phyloP scores from a whole-genome alignment of 208 protist genomes.

The Trypanosoma rangeli region DNA sequence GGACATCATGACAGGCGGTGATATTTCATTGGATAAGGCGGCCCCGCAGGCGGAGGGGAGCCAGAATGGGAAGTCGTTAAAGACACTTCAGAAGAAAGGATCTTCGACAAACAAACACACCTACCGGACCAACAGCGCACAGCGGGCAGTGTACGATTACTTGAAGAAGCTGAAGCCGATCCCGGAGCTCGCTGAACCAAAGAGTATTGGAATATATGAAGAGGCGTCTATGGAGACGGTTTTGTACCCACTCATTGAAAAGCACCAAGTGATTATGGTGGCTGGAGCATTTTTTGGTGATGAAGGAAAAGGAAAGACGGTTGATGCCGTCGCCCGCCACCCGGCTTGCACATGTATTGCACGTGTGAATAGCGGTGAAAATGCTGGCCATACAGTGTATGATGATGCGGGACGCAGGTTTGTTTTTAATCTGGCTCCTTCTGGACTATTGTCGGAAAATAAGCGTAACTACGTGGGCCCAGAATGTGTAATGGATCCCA shows the following conservation, averaged over 20 bases:
- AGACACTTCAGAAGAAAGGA: neutral
- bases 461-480: constrained; percentile 87
- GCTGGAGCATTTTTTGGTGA: constrained; percentile 92
- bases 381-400: constrained; percentile 92
- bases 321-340: constrained; percentile 85
- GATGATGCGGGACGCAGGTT: constrained; percentile 78
- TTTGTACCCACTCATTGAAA: constrained; percentile 81
- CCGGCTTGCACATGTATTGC: constrained; percentile 80
- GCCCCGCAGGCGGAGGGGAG: neutral
- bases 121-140: constrained; percentile 1
- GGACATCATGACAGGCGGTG: neutral
- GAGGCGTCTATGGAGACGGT: constrained; percentile 69
- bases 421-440: constrained; percentile 92
- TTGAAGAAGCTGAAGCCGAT: constrained; percentile 58
- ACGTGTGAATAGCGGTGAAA: constrained; percentile 92
- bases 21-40: neutral
- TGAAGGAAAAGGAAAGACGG: constrained; percentile 93
- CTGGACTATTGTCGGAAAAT: constrained; percentile 64
- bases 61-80: neutral
- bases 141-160: constrained; percentile 58
- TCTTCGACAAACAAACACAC: neutral
- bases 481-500: constrained; percentile 92
- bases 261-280: constrained; percentile 86
- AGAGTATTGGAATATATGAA: constrained; percentile 48
- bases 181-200: constrained; percentile 72